phyloP scores from a whole-genome alignment of 306 rosid genomes.

The Quercus mongolica region DNA sequence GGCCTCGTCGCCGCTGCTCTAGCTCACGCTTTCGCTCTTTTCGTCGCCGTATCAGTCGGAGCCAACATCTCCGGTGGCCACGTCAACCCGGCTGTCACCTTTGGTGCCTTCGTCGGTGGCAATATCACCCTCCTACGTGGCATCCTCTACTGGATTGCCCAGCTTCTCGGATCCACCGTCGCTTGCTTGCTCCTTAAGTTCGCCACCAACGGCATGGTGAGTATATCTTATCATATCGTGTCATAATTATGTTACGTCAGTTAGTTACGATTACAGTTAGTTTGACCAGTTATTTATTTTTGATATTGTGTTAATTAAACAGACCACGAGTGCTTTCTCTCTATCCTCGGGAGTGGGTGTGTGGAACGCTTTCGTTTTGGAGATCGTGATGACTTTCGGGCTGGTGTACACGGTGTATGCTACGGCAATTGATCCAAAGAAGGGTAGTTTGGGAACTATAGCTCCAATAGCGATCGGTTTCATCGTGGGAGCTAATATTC shows the following conservation, averaged over 20 bases:
- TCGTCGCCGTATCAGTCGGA: slow-evolving; percentile 66
- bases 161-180: slow-evolving; percentile 73
- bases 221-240: not conserved
- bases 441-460: slow-evolving; percentile 59
- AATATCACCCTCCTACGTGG: slow-evolving; percentile 77
- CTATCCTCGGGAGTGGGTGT: slow-evolving; percentile 61
- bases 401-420: slow-evolving; percentile 93
- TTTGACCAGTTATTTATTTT: not conserved
- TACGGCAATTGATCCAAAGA: slow-evolving; percentile 83
- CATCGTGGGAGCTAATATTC: slow-evolving; percentile 85
- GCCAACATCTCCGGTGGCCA: slow-evolving; percentile 96
- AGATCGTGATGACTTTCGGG: slow-evolving; percentile 88
- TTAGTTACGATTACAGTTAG: not conserved
- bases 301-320: slow-evolving; percentile 14
- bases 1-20: slow-evolving; percentile 71
- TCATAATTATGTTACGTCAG: not conserved
- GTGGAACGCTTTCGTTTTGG: slow-evolving; percentile 71
- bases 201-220: slow-evolving; percentile 58
- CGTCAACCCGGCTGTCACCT: slow-evolving; percentile 94
- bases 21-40: slow-evolving; percentile 78
- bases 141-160: slow-evolving; percentile 75
- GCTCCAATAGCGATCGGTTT: slow-evolving; percentile 95
- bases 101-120: slow-evolving; percentile 82
- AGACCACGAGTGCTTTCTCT: slow-evolving; percentile 55
- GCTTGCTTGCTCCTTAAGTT: slow-evolving; percentile 60